Conservation (phyloP, 2,329 filamentous ascomycete species). For the Colletotrichum cuscutae region DNA sequence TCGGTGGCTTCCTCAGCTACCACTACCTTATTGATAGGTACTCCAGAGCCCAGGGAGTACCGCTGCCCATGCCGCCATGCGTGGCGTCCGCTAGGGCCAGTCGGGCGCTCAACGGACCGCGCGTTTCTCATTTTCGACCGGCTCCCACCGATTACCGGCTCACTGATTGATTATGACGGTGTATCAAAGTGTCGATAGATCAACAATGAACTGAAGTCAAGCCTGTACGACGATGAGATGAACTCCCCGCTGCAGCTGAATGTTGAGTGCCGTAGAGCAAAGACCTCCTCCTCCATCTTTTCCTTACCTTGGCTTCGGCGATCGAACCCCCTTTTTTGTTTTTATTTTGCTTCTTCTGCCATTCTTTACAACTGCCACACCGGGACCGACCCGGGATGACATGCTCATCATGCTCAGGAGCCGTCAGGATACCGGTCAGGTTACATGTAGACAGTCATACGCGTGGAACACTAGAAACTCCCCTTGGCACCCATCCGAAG, state of each 20-base stretch:
- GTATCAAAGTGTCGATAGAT: neutral
- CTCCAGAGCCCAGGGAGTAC: neutral
- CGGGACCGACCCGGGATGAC: conserved; percentile 13
- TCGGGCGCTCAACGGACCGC: neutral
- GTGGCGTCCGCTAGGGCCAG: neutral
- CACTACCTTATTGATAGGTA: neutral
- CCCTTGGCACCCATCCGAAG: neutral
- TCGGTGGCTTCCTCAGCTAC: neutral
- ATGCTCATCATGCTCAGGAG: conserved; percentile 13
- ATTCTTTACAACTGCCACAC: conserved; percentile 7
- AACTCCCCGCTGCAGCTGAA: neutral
- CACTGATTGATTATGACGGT: too few relatives aligned
- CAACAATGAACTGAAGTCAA: neutral
- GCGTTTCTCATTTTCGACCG: neutral
- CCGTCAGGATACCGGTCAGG: neutral
- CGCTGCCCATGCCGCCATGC: neutral
- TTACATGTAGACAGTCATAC: conserved; percentile 1
- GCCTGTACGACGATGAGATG: neutral
- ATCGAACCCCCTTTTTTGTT: neutral
- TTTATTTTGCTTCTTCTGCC: neutral
- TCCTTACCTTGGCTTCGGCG: neutral
- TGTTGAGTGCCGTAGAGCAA: neutral
- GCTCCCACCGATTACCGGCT: neutral
- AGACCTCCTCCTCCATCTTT: neutral
- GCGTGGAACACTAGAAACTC: conserved; percentile 3